Evolutionary conservation across 495 filamentous ascomycete genomes (phyloP).

Genomic region (Tuber borchii): DNA sequence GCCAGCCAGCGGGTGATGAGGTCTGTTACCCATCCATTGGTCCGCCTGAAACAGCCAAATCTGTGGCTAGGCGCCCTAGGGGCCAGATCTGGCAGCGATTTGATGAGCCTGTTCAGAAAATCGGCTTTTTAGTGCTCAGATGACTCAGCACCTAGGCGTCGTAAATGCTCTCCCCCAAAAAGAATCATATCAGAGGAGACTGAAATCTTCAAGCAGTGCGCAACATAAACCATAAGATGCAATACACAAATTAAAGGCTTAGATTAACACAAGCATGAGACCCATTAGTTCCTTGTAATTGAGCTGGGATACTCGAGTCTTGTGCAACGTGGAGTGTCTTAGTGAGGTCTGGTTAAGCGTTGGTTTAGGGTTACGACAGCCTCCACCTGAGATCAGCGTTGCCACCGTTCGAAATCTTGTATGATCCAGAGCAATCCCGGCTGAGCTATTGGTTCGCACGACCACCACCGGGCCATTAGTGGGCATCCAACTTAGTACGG

Average conservation of each 20-base stretch:
- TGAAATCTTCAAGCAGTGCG: background rate
- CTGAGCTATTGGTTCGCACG: background rate
- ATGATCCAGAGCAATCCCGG: background rate
- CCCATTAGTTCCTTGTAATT: background rate
- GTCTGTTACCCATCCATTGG: background rate
- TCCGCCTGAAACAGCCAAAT: background rate
- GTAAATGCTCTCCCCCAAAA: background rate
- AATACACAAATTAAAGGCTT: background rate
- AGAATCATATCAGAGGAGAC: background rate
- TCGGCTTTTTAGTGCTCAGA: background rate
- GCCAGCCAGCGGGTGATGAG: background rate
- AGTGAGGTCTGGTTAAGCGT: background rate
- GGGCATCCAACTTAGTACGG: background rate
- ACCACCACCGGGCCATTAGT: background rate
- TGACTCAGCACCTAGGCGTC: background rate
- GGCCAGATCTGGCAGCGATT: background rate
- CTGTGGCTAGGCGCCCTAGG: background rate
- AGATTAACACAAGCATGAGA: background rate
- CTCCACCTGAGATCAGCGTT: background rate
- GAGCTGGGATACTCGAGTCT: background rate
- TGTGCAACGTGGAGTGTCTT: background rate
- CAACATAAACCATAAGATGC: too few relatives aligned
- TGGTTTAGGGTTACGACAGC: background rate
- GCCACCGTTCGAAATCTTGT: background rate
- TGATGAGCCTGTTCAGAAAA: background rate